phyloP scores from a whole-genome alignment of 345 rosid species.

The Punica granatum region DNA sequence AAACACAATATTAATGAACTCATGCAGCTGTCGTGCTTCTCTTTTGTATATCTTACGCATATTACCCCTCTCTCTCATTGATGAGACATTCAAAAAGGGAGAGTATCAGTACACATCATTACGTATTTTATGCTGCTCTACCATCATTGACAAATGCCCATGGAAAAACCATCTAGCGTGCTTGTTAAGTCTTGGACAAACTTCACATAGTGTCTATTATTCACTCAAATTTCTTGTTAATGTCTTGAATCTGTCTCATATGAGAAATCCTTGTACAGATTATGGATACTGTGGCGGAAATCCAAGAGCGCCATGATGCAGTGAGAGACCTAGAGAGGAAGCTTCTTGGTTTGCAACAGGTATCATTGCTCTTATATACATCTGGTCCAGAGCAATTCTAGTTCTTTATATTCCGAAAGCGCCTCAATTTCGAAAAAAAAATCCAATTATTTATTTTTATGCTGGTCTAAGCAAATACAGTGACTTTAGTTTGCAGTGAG shows the following conservation, averaged over 20 bases:
- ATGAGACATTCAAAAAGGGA: neutral
- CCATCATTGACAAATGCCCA: neutral
- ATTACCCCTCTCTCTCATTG: too few relatives aligned
- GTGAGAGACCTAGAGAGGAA: slow-evolving; percentile 79
- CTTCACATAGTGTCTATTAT: neutral
- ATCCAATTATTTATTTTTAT: neutral
- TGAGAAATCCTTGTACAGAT: slow-evolving; percentile 34
- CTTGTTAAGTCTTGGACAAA: neutral
- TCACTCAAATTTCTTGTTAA: neutral
- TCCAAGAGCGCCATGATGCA: slow-evolving; percentile 96
- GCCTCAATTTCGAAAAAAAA: neutral
- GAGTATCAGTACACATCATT: neutral
- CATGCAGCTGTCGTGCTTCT: neutral
- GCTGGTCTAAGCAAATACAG: neutral
- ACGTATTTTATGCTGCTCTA: neutral
- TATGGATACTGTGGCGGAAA: slow-evolving; percentile 92
- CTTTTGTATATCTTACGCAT: too few relatives aligned
- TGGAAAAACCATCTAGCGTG: neutral
- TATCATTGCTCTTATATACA: slow-evolving; percentile 18
- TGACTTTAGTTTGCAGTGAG: neutral
- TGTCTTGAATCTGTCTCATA: neutral
- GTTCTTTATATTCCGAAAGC: neutral
- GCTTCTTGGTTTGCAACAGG: slow-evolving; percentile 91
- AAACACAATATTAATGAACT: neutral
- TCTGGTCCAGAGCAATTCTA: neutral